These are phyloP conservation scores for Saccharomycopsis crataegensis DNA, from an alignment of 1,139 yeast genomes.

Conservation along the genomic window DNA sequence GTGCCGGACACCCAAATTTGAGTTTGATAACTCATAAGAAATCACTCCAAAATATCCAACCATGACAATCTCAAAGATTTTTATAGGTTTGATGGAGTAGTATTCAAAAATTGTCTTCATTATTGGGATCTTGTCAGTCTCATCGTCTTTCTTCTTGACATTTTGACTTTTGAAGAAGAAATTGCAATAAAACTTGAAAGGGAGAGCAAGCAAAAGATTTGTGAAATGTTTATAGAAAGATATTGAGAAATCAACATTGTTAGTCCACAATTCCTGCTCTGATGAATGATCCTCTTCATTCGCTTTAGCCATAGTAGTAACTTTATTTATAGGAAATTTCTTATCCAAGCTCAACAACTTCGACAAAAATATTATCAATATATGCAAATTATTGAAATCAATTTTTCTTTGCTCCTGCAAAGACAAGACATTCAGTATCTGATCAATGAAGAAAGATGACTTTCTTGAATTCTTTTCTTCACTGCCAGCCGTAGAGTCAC, in stretches of 20 bases:
- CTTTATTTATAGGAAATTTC: conserved; percentile 7
- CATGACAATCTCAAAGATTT: conserved; percentile 8
- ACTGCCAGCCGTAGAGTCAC: no score
- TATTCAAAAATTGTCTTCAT: conserved; percentile 5
- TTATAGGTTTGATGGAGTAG: conserved; percentile 9
- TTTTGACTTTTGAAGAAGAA: conserved; percentile 4
- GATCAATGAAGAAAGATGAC: no score
- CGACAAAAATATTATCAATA: conserved; percentile 9
- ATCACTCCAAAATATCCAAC: conserved; percentile 10
- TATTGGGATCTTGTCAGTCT: neutral
- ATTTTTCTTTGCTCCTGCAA: neutral
- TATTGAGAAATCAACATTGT: conserved; percentile 2
- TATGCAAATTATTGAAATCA: conserved; percentile 1
- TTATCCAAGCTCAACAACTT: conserved; percentile 9
- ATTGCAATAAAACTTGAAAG: conserved; percentile 5
- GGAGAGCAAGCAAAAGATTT: conserved; percentile 3
- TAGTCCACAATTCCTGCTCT: neutral
- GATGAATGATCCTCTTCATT: neutral
- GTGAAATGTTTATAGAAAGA: conserved; percentile 3
- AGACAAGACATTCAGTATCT: no score
- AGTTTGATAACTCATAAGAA: neutral
- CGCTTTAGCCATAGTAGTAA: neutral
- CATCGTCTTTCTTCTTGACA: neutral
- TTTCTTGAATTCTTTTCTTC: no score
- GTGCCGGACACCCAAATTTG: neutral